These are phyloP conservation scores for Solanum etuberosum DNA, from an alignment of 257 asterid genomes.

Conservation along the genomic window DNA sequence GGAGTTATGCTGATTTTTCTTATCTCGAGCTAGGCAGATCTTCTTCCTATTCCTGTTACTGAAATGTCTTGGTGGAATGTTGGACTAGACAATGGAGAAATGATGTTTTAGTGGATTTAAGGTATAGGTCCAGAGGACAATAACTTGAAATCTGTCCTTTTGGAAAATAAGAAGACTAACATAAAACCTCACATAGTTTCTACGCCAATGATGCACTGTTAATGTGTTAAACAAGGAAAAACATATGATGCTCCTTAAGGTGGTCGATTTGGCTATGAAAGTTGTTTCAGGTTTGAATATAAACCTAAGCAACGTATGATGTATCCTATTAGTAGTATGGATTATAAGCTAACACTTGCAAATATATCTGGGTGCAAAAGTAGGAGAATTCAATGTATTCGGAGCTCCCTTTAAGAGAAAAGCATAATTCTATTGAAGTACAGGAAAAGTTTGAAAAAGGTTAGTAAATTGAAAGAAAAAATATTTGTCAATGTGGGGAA, in stretches of 20 bases:
- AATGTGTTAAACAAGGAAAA: not conserved
- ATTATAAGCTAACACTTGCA: not conserved
- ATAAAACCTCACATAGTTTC: not conserved
- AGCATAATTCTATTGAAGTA: not conserved
- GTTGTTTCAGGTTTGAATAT: not conserved
- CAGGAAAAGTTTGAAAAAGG: not conserved
- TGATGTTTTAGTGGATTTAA: not conserved
- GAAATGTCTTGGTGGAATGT: not conserved
- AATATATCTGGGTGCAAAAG: not conserved
- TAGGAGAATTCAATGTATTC: not conserved
- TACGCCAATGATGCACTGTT: not conserved
- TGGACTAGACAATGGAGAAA: not conserved
- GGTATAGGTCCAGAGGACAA: not conserved
- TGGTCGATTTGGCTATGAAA: not conserved
- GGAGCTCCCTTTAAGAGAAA: not conserved
- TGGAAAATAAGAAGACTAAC: not conserved
- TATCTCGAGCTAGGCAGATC: not conserved
- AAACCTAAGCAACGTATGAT: not conserved
- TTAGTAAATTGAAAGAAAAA: not conserved
- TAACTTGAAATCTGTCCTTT: not conserved
- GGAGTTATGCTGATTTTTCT: not conserved
- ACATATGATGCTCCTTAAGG: not conserved
- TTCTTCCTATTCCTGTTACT: not conserved
- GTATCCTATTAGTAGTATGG: not conserved
- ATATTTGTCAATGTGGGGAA: not conserved